Evolutionary conservation across 2,329 filamentous ascomycete species (phyloP), one percentile per base, ranked within the genome.

Genomic region (Sclerotiophoma versabilis): DNA sequence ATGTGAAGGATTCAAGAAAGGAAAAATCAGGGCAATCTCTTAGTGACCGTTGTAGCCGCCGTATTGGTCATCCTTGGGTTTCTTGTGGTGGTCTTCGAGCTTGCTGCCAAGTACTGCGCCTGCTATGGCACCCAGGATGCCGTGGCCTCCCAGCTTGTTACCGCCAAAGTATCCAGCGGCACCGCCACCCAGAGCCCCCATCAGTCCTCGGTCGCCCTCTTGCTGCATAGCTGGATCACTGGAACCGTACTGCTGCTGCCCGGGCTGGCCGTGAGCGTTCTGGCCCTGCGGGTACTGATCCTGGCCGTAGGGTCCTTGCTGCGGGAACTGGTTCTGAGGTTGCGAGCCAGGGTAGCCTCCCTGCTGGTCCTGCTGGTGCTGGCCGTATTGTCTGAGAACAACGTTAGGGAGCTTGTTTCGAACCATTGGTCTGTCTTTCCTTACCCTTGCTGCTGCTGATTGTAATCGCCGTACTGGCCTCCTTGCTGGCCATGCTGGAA

Each of bases 31-130:
- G 7, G 12, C 2, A 36, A 12, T 2, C 22, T 4, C 45, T 56
- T 23, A 59, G 41, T 50, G 51, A 12, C 50, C 41, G n/a, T 58
- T 60, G 34, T 49, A 58, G 26, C 57, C 54, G 20, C 49, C 50
- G 12, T 56, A 33, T 22, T 54, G 54, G 36, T 49, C 32, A 38
- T 61, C 44, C 61, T 69, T 67, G 26, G 68, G 64, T 61, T 77
- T 77, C 74, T 85, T 84, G 60, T 76, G 60, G 62, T 82, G 80
- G 60, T 86, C 79, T 61, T 85, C 82, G 0, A 83, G 63, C 56
- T 84, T 82, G 65, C 76, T 80, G 1, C 84, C 84, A 2, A 82
- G 49, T 38, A 87, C 77, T 0, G 83, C 84, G 49, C 84, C 84
- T 4, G 82, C 81, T 23, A 87, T 68, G 0, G 83, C 81, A 10